Conservation (phyloP, 2,329 filamentous ascomycete genomes). For the Coleophoma eucalyptorum region DNA sequence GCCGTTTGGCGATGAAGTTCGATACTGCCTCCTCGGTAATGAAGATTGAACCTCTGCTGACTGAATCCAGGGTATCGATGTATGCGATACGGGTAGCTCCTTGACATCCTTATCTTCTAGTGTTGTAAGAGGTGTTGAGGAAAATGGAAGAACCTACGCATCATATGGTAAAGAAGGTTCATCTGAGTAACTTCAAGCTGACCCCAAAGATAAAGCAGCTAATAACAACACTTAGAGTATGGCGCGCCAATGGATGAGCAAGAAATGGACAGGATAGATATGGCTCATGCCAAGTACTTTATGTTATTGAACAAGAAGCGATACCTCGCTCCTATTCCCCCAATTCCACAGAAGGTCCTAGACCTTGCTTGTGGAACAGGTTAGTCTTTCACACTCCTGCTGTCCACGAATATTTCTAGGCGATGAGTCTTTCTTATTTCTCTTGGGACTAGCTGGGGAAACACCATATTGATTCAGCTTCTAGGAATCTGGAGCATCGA, state of each 20-base stretch:
- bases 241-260: slow-evolving; percentile 15
- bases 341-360: slow-evolving; percentile 27
- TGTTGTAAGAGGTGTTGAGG: slow-evolving; percentile 3
- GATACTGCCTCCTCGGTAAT: neutral
- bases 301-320: slow-evolving; percentile 11
- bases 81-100: neutral
- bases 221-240: slow-evolving; percentile 7
- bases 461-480: neutral
- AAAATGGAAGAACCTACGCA: slow-evolving; percentile 9
- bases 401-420: slow-evolving; percentile 1
- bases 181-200: neutral
- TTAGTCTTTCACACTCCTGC: neutral
- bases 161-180: slow-evolving; percentile 9
- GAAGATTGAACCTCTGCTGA: neutral
- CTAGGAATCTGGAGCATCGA: slow-evolving; percentile 6
- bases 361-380: slow-evolving; percentile 34
- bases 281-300: slow-evolving; percentile 14
- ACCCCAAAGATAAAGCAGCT: neutral
- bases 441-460: neutral
- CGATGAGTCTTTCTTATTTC: neutral
- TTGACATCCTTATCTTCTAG: slow-evolving; percentile 1
- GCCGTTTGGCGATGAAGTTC: neutral
- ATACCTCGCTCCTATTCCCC: slow-evolving; percentile 5
- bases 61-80: neutral
- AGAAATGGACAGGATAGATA: slow-evolving; percentile 13